Evolutionary conservation across 352 stramenopile genomes (phyloP), one percentile per base, ranked within the genome.

Genomic region (Phytophthora fragariaefolia): DNA sequence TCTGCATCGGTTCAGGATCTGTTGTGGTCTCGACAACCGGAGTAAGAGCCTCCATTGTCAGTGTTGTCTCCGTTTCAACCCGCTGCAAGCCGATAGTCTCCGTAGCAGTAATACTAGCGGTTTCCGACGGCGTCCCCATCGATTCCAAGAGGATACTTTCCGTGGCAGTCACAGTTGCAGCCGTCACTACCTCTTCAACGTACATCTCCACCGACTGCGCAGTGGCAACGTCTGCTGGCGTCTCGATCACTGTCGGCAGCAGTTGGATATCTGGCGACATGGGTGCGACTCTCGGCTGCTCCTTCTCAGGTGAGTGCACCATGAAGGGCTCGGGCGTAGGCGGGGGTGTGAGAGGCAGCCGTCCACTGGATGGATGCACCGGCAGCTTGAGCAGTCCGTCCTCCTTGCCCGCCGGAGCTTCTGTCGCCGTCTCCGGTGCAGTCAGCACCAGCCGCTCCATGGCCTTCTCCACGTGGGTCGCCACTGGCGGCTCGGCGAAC

Each of bases 291-390:
- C 52, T 54, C 3, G 58, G 42, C 22, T 70, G 66, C 15, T 60
- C 58, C 34, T 73, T 73, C 26, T 73, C 69, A 30, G 69, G 64
- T 1, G 63, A 76, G 22, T 73, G 63, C 64, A 70, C 42, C 28
- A 70, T 1, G 23, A 70, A 70, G 3, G 43, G 58, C 22, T 73
- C 69, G 5, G 69, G 69, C 6, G 53, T 58, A 3, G 69, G 28
- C 4, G 63, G 64, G 15, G 69, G 69, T 15, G 69, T 76, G 8
- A 46, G 17, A 10, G 69, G 69, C 15, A 76, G 2, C 6, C 69
- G 69, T 50, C 69, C 63, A 18, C 69, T 76, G 10, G 63, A 73
- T 17, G 66, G 69, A 17, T 57, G 38, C 18, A 73, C 32, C 15
- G 58, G 54, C 34, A 73, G 24, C 22, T 70, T 66, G 5, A 73